Evolutionary conservation across 148 eudicot genomes (phyloP).

Genomic region (Silene latifolia): DNA sequence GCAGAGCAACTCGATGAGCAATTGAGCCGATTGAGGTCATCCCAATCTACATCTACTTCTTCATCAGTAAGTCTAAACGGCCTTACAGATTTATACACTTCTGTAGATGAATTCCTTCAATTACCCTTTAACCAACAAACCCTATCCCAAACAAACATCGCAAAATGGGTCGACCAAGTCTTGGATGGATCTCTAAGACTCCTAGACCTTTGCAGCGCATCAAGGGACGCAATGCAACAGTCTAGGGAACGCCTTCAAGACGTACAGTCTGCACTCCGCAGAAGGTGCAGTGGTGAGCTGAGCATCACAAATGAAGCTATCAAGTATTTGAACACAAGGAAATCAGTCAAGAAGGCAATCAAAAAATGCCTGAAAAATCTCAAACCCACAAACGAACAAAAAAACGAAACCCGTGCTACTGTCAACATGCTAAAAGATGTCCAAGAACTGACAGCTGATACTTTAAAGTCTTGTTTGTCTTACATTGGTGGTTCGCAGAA

Average conservation of each 20-base stretch:
- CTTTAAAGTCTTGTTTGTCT: conserved; percentile 5
- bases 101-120: conserved; percentile 32
- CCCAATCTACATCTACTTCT: conserved; percentile 33
- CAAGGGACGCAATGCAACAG: conserved; percentile 9
- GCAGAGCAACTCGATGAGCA: conserved; percentile 24
- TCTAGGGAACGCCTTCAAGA: conserved; percentile 7
- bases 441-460: conserved; percentile 6
- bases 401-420: not conserved
- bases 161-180: conserved; percentile 17
- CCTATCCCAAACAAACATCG: conserved; percentile 4
- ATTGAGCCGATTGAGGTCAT: conserved; percentile 30
- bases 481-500: conserved; percentile 14
- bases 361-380: not conserved
- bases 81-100: conserved; percentile 32
- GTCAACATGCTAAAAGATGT: conserved; percentile 2
- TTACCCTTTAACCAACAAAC: conserved; percentile 26
- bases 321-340: conserved; percentile 2
- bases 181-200: conserved; percentile 26
- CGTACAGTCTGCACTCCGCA: conserved; percentile 6
- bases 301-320: not conserved
- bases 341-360: conserved; percentile 1
- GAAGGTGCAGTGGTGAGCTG: conserved; percentile 13
- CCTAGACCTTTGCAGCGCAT: conserved; percentile 8
- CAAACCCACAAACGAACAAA: not conserved
- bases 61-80: conserved; percentile 21